A percentile compares a stretch with the other conserved stretches of the same genome.
phyloP scores from a whole-genome alignment of 2,329 filamentous ascomycete species.

The Phaeomoniella chlamydospora region DNA sequence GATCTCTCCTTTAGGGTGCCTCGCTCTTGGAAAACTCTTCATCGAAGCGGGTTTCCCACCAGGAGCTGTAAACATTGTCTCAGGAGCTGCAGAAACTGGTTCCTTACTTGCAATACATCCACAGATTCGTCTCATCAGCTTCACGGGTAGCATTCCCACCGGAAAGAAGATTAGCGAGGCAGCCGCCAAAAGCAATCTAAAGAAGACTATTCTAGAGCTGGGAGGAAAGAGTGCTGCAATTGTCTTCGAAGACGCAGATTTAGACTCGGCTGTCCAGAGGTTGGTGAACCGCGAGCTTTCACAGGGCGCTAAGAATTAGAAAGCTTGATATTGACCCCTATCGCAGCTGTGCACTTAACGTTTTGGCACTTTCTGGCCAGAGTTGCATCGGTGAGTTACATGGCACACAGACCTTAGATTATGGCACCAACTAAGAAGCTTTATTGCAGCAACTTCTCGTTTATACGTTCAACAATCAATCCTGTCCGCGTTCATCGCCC shows the following conservation, averaged over 20 bases:
- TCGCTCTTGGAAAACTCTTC: slow-evolving; percentile 10
- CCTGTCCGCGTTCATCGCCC: slow-evolving; percentile 7
- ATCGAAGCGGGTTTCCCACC: slow-evolving; percentile 12
- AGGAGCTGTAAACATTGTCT: slow-evolving; percentile 9
- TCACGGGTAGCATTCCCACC: slow-evolving; percentile 5
- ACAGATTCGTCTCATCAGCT: slow-evolving; percentile 1
- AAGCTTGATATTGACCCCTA: too few relatives aligned
- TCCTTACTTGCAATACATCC: slow-evolving; percentile 3
- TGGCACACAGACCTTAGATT: too few relatives aligned
- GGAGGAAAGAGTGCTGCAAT: slow-evolving; percentile 6
- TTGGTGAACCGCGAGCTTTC: slow-evolving; percentile 4
- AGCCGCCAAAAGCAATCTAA: slow-evolving; percentile 4
- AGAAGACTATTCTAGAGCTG: slow-evolving; percentile 5
- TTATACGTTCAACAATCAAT: slow-evolving; percentile 10
- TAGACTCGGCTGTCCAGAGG: slow-evolving; percentile 6
- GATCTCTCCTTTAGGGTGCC: slow-evolving; percentile 10
- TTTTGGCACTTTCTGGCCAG: too few relatives aligned
- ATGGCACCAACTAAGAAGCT: slow-evolving; percentile 10
- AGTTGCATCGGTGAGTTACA: too few relatives aligned
- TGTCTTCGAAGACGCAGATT: slow-evolving; percentile 6
- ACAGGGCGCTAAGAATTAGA: too few relatives aligned
- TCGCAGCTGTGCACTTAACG: too few relatives aligned
- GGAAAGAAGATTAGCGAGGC: slow-evolving; percentile 4
- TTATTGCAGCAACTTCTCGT: slow-evolving; percentile 8
- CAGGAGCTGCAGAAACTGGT: slow-evolving; percentile 8